phyloP scores from a whole-genome alignment of 371 early-diverging fungal species.

The Mortierella sp. region DNA sequence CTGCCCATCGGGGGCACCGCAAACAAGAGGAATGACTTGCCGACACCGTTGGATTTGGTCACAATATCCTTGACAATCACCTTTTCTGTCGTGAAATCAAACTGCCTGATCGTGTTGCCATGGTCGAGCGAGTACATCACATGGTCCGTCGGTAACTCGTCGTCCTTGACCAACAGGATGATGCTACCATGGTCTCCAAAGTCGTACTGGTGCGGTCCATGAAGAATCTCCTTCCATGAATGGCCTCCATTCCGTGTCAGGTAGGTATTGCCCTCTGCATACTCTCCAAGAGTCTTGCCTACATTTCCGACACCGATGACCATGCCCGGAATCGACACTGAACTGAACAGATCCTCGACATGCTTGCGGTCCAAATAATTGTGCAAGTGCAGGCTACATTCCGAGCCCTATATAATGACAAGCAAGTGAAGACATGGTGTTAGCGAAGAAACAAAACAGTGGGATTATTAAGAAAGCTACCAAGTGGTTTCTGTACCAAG shows the following conservation, averaged over 20 bases:
- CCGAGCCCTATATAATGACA: slow-evolving; percentile 41
- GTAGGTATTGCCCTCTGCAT: slow-evolving; percentile 83
- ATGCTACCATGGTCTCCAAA: slow-evolving; percentile 91
- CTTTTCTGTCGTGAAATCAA: slow-evolving; percentile 62
- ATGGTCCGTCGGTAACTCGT: slow-evolving; percentile 79
- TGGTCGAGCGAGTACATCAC: slow-evolving; percentile 74
- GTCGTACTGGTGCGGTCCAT: slow-evolving; percentile 84
- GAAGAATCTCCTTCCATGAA: slow-evolving; percentile 78
- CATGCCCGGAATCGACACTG: slow-evolving; percentile 86
- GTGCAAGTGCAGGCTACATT: slow-evolving; percentile 82
- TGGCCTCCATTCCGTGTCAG: slow-evolving; percentile 87
- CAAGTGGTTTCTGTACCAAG: slow-evolving; percentile 11
- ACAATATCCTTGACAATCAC: slow-evolving; percentile 73
- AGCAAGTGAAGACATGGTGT: background rate
- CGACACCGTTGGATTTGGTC: slow-evolving; percentile 79
- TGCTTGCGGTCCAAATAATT: slow-evolving; percentile 85
- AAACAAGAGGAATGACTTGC: slow-evolving; percentile 76
- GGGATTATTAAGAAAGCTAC: too few species aligned
- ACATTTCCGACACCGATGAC: slow-evolving; percentile 95
- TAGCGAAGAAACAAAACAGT: too few species aligned
- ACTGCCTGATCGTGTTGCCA: slow-evolving; percentile 71
- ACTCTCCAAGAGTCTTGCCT: slow-evolving; percentile 71
- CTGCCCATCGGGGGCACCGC: slow-evolving; percentile 58
- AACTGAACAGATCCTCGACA: slow-evolving; percentile 80
- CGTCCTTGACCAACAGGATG: slow-evolving; percentile 75